Conservation (phyloP, 192 early-diverging fungal species). For the Backusella tarrabulga region DNA sequence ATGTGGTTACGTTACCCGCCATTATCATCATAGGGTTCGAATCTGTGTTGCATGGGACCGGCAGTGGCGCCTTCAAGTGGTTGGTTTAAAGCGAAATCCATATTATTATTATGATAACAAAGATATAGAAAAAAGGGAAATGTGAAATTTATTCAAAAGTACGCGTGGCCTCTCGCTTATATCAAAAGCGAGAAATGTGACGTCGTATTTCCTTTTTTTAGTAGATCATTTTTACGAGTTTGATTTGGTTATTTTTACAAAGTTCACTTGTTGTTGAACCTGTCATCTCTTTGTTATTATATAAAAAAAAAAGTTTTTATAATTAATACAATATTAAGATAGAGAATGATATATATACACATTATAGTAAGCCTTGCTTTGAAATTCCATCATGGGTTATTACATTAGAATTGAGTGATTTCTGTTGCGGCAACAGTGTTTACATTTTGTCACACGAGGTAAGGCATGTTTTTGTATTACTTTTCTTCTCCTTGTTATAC, state of each 20-base stretch:
- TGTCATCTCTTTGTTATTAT: too few species aligned
- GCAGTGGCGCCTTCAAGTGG: conserved; percentile 2
- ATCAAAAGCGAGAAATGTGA: neutral
- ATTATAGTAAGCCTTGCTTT: too few species aligned
- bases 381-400: too few species aligned
- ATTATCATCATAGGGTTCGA: conserved; percentile 92
- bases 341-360: too few species aligned
- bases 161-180: neutral
- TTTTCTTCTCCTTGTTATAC: too few species aligned
- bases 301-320: too few species aligned
- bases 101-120: neutral
- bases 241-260: neutral
- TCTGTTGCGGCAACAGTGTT: too few species aligned
- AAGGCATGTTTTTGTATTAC: too few species aligned
- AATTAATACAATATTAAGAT: too few species aligned
- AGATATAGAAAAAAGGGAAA: neutral
- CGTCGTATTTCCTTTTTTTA: neutral
- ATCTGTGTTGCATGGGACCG: conserved; percentile 64
- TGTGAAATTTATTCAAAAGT: neutral
- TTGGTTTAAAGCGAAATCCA: conserved; percentile 14
- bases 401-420: too few species aligned
- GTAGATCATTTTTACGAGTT: neutral
- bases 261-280: neutral
- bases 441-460: too few species aligned
- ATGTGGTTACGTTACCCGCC: conserved; percentile 44